phyloP scores from a whole-genome alignment of 1,284 basidiomycete genomes.

The Uromyces viciae-fabae region DNA sequence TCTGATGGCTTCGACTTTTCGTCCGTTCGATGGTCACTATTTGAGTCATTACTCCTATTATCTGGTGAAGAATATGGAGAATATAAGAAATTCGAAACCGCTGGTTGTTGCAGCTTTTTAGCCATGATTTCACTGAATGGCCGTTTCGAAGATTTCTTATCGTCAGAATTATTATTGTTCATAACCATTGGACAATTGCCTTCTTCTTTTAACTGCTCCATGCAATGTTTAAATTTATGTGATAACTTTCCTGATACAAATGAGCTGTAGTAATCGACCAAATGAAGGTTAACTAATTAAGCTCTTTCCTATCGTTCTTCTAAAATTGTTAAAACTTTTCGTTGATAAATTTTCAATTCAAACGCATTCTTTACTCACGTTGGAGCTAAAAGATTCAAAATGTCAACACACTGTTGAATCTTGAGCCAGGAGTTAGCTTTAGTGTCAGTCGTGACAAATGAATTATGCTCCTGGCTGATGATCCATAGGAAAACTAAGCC shows the following conservation, averaged over 20 bases:
- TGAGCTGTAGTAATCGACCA: neutral
- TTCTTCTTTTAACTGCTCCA: conserved; percentile 12
- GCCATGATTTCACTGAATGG: conserved; percentile 19
- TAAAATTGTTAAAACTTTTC: neutral
- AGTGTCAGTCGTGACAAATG: neutral
- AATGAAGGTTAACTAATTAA: neutral
- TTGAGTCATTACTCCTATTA: neutral
- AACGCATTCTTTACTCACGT: neutral
- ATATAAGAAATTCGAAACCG: conserved; percentile 1
- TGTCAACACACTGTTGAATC: conserved; percentile 4
- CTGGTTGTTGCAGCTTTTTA: conserved; percentile 2
- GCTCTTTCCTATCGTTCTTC: neutral
- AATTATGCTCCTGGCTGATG: conserved; percentile 10
- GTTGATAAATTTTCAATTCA: neutral
- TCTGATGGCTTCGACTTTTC: neutral
- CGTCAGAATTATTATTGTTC: neutral
- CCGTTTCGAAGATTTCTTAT: neutral
- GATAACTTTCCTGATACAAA: conserved; percentile 13
- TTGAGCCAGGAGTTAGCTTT: conserved; percentile 12
- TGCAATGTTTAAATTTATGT: neutral
- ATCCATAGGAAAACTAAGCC: neutral
- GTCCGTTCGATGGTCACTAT: neutral
- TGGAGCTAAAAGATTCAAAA: neutral
- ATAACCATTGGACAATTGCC: neutral
- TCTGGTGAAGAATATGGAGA: neutral